Evolutionary conservation across 352 stramenopile species (phyloP).

Genomic region (Phytopythium helicoides): DNA sequence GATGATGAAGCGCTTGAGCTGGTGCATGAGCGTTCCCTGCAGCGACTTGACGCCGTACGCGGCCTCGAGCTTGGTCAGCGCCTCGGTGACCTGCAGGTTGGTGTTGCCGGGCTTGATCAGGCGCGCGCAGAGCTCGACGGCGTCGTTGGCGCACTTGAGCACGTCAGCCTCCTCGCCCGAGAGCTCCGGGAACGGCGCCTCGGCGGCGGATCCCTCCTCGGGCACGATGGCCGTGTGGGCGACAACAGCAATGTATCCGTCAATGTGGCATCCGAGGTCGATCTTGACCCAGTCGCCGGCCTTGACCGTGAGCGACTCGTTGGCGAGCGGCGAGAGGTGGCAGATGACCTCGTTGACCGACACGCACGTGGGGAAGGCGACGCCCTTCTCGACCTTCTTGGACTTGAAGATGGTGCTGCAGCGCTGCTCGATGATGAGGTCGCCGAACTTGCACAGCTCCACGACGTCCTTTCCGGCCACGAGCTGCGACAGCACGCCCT

Average conservation of each 20-base stretch:
- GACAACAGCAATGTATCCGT: slow-evolving; percentile 98
- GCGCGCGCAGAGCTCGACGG: slow-evolving; percentile 94
- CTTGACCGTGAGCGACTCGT: slow-evolving; percentile 74
- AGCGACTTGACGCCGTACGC: slow-evolving; percentile 97
- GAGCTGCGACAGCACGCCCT: slow-evolving; percentile 94
- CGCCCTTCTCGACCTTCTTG: slow-evolving; percentile 97
- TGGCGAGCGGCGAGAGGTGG: slow-evolving; percentile 96
- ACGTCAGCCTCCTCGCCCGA: slow-evolving; percentile 91
- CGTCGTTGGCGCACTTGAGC: slow-evolving; percentile 96
- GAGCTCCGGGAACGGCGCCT: slow-evolving; percentile 56
- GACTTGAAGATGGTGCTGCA: slow-evolving; percentile 95
- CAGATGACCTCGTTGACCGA: slow-evolving; percentile 99
- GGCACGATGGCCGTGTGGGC: slow-evolving; percentile 97
- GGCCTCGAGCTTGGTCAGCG: slow-evolving; percentile 93
- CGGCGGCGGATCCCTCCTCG: slow-evolving; percentile 59
- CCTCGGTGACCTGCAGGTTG: slow-evolving; percentile 95
- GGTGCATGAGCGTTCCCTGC: slow-evolving; percentile 98
- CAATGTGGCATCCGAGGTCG: slow-evolving; percentile 99
- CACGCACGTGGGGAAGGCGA: slow-evolving; percentile 99
- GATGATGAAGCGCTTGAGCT: slow-evolving; percentile 99
- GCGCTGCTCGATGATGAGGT: slow-evolving; percentile 81
- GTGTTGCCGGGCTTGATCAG: slow-evolving; percentile 98
- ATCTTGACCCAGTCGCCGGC: slow-evolving; percentile 90
- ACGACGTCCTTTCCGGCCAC: slow-evolving; percentile 92
- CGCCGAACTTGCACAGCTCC: slow-evolving; percentile 94